These are phyloP conservation scores for Domatiomyces catenatus DNA, from an alignment of 2,329 filamentous ascomycete genomes.

Conservation along the genomic window DNA sequence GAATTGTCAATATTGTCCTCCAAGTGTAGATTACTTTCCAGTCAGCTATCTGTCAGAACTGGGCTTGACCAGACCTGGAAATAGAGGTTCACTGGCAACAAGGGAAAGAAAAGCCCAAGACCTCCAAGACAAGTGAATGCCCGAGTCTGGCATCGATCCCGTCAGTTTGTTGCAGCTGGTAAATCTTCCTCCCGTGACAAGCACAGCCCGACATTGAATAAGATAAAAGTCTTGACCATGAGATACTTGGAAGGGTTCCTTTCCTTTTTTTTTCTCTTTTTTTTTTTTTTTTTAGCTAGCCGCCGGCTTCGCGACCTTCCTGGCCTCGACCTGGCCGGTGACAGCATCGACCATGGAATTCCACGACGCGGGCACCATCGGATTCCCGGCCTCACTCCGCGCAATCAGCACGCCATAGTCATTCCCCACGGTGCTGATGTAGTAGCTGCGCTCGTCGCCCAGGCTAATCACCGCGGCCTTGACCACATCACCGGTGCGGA, in stretches of 20 bases:
- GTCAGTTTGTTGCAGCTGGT: constrained; percentile 6
- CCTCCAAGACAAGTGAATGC: constrained; percentile 1
- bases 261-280: no score
- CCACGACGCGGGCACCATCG: constrained; percentile 90
- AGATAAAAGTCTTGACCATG: constrained; percentile 23
- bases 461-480: constrained; percentile 75
- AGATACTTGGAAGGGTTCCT: constrained; percentile 25
- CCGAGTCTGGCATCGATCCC: constrained; percentile 5
- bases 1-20: not conserved
- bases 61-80: not conserved
- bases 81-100: constrained; percentile 1
- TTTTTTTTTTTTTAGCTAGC: no score
- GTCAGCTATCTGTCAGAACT: not conserved
- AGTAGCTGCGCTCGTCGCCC: constrained; percentile 90
- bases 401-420: constrained; percentile 76
- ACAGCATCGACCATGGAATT: constrained; percentile 79
- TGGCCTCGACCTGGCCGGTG: constrained; percentile 58
- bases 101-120: not conserved
- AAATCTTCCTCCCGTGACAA: constrained; percentile 29
- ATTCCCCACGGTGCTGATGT: constrained; percentile 81
- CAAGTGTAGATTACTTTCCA: not conserved
- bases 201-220: constrained; percentile 28
- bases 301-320: constrained; percentile 90
- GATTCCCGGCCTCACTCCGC: constrained; percentile 71
- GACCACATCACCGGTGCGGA: constrained; percentile 84